Percentiles rank a stretch among this genome's conserved stretches.
Evolutionary conservation across 75 land plant species (phyloP).

Genomic region (Cupressus sempervirens): DNA sequence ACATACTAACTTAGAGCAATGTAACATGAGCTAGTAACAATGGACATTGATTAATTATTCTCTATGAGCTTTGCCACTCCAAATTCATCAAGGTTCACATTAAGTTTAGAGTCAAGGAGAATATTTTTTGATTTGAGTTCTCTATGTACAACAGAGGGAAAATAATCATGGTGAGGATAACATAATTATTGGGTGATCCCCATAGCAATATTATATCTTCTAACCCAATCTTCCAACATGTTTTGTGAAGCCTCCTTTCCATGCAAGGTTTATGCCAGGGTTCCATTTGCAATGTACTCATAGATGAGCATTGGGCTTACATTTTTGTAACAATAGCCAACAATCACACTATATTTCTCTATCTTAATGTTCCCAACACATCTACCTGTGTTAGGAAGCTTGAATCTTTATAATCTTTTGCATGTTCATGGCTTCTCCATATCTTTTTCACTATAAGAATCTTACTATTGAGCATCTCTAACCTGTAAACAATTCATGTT

Average conservation of each 20-base stretch:
- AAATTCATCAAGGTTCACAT: no score
- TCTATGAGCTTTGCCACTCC: no score
- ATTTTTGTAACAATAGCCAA: slow-evolving; percentile 67
- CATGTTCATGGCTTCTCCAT: slow-evolving; percentile 25
- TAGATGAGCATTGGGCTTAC: slow-evolving; percentile 50
- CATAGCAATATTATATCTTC: slow-evolving; percentile 51
- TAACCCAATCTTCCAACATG: slow-evolving; percentile 45
- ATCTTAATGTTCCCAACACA: slow-evolving; percentile 59
- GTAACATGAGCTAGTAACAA: slow-evolving; percentile 84
- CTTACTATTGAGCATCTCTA: no score
- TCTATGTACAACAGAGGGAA: slow-evolving; percentile 57
- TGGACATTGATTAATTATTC: slow-evolving; percentile 62
- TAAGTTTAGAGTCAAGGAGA: no score
- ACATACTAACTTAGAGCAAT: slow-evolving; percentile 73
- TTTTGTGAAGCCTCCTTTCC: slow-evolving; percentile 25
- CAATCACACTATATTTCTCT: slow-evolving; percentile 65
- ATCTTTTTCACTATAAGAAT: slow-evolving; percentile 73
- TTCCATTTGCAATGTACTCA: slow-evolving; percentile 78
- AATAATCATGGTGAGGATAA: slow-evolving; percentile 84
- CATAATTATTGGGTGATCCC: slow-evolving; percentile 73
- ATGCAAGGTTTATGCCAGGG: slow-evolving; percentile 54
- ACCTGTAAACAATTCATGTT: no score
- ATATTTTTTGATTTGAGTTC: no score
- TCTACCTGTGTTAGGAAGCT: slow-evolving; percentile 55
- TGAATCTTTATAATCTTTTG: slow-evolving; percentile 18